These are phyloP conservation scores for Salvia miltiorrhiza DNA, from an alignment of 257 asterid genomes.

Conservation along the genomic window DNA sequence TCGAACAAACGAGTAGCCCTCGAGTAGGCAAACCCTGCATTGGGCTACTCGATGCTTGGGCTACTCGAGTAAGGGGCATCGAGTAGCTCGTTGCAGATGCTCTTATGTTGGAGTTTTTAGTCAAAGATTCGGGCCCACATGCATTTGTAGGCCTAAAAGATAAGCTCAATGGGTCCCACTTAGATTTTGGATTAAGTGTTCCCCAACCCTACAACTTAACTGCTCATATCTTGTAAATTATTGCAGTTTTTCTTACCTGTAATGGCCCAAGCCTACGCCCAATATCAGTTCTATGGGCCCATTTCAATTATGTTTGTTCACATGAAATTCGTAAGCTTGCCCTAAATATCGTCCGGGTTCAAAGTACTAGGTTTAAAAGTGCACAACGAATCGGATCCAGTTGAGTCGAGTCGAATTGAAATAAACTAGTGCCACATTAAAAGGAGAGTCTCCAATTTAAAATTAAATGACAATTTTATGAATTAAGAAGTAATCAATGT, in stretches of 20 bases:
- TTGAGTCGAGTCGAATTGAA: no score
- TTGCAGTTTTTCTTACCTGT: conserved; percentile 26
- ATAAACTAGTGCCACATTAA: no score
- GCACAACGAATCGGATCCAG: no score
- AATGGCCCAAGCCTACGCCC: conserved; percentile 20
- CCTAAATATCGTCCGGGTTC: background rate
- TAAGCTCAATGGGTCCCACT: conserved; percentile 22
- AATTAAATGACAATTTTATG: no score
- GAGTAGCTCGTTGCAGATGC: no score
- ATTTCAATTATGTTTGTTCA: background rate
- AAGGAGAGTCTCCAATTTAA: no score
- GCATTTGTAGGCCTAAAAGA: conserved; percentile 22
- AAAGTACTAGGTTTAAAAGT: conserved; percentile 15
- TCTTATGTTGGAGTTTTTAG: background rate
- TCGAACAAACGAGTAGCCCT: no score
- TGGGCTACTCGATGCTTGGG: no score
- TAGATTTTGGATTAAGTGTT: conserved; percentile 23
- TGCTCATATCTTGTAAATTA: background rate
- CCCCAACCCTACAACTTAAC: conserved; percentile 26
- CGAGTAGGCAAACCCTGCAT: no score
- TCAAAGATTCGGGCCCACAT: background rate
- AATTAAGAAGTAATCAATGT: no score
- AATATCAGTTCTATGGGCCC: conserved; percentile 13
- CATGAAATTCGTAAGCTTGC: background rate
- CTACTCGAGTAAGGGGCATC: no score